Evolutionary conservation across 192 early-diverging fungal genomes (phyloP).

Genomic region (Linnemannia zychae): DNA sequence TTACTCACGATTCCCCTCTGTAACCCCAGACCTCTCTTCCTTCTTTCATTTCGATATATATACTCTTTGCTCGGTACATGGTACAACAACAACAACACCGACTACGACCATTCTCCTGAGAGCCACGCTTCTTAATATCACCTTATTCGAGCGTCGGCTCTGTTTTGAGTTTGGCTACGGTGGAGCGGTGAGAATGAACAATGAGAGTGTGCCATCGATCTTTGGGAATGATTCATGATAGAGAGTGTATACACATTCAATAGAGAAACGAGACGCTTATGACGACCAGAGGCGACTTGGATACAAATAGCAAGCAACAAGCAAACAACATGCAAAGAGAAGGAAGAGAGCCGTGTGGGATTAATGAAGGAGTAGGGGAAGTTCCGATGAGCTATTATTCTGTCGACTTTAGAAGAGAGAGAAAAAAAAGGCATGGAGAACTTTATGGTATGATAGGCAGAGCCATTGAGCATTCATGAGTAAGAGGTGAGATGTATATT

Average conservation of each 20-base stretch:
- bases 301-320: neutral
- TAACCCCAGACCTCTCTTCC: neutral
- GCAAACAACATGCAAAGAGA: neutral
- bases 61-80: neutral
- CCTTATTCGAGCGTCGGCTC: neutral
- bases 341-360: too few relatives aligned
- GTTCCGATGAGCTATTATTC: too few relatives aligned
- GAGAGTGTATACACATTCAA: neutral
- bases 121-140: neutral
- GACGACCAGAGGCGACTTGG: neutral
- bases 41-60: neutral
- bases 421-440: too few relatives aligned
- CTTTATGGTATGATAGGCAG: too few relatives aligned
- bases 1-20: neutral
- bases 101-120: neutral
- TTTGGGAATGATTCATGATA: slow-evolving; percentile 1
- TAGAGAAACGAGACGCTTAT: neutral
- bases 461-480: too few relatives aligned
- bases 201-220: neutral
- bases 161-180: neutral
- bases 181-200: neutral
- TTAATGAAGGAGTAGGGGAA: too few relatives aligned
- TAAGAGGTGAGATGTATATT: too few relatives aligned
- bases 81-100: neutral
- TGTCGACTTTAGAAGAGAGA: too few relatives aligned